phyloP scores from a whole-genome alignment of 345 rosid species.

The Citrus mangshanensis region DNA sequence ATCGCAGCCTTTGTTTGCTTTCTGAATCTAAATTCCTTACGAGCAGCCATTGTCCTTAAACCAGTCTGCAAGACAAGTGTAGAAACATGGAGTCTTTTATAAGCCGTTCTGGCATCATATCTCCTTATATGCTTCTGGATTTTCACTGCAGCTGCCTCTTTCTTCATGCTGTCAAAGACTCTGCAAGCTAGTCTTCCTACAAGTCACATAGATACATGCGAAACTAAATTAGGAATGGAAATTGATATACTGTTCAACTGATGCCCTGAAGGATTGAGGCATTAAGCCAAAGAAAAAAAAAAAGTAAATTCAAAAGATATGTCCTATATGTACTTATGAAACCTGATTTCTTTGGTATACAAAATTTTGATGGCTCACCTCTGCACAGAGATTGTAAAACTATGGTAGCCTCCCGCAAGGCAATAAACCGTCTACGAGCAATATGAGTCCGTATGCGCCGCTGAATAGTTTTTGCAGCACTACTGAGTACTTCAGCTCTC shows the following conservation, averaged over 20 bases:
- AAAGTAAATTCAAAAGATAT: background rate
- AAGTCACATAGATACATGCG: conserved; percentile 5
- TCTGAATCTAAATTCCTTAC: conserved; percentile 56
- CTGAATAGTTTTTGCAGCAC: conserved; percentile 85
- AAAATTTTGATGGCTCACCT: conserved; percentile 39
- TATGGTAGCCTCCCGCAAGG: conserved; percentile 60
- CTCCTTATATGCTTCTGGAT: conserved; percentile 63
- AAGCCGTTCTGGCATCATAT: conserved; percentile 46
- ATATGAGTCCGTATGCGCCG: conserved; percentile 64
- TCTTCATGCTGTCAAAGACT: conserved; percentile 36
- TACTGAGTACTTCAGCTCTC: conserved; percentile 74
- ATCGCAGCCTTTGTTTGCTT: conserved; percentile 65
- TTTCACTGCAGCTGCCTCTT: conserved; percentile 65
- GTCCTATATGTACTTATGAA: background rate
- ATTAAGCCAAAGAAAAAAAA: too few species aligned
- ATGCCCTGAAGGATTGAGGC: background rate
- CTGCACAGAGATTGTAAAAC: conserved; percentile 61
- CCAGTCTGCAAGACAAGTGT: conserved; percentile 62
- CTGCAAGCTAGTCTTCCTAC: conserved; percentile 69
- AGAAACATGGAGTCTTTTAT: conserved; percentile 47
- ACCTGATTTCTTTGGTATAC: background rate
- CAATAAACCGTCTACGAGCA: conserved; percentile 66
- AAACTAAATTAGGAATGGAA: conserved; percentile 2
- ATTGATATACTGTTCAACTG: background rate
- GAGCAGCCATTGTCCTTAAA: conserved; percentile 66